Evolutionary conservation across 306 rosid genomes (phyloP), one percentile per base, ranked within the genome.

Genomic region (Purshia tridentata): DNA sequence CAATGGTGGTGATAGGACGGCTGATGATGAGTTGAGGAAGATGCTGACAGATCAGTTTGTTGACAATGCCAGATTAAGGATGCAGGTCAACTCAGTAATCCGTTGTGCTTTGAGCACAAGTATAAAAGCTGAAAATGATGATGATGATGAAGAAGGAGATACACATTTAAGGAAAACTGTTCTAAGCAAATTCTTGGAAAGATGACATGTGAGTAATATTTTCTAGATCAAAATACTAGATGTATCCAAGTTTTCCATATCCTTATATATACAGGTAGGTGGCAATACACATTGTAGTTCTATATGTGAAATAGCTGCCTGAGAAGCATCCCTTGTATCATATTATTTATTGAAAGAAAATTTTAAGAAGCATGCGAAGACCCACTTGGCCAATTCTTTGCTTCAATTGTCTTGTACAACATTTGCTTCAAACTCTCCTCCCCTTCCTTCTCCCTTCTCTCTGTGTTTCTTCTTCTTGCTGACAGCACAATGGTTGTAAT

Each of bases 61-160:
- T 19, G 99, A 94, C 78, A 94, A 87, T 51, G 96, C 96, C 29
- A 83, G 81, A 73, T 83, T 94, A 79, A 86, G 97, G 89, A 86
- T 78, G 82, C 96, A 88, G 82, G 80, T 91, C 42, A 94, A 94
- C 78, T 78, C 91, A 1, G 91, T 88, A 72, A 82, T 91, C 72
- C 96, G 92, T 3, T 81, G 88, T 65, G 88, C 95, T 77, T 78
- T 94, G 52, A 86, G 78, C 69, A 77, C 87, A 29, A 69, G 76
- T 76, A 72, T 70, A 39, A 85, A 69, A 68, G 72, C 82, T 12
- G 92, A 85, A 64, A 78, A 61, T 4, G 86, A 80, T 0, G 87
- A 62, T 0, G 83, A 72, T 3, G 78, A 82, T 0, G 84, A 86
- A 9, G 93, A 77, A 18, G 91, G 81, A 18, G 90, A 88, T n/a